These are phyloP conservation scores for Meyerozyma sp. DNA, from an alignment of 1,139 yeast species.

Conservation along the genomic window DNA sequence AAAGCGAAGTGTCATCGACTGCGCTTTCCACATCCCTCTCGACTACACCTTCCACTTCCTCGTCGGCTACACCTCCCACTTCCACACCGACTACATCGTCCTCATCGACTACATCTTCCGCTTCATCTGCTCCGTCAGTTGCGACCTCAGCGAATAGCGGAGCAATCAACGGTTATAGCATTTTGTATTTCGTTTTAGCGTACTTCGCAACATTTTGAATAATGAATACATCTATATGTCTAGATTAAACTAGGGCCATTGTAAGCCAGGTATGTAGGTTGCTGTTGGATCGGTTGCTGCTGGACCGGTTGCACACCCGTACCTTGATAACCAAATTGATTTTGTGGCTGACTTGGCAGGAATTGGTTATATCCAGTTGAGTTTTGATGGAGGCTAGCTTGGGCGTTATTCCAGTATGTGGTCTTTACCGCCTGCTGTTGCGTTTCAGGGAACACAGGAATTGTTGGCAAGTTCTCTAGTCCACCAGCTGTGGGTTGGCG, in stretches of 20 bases:
- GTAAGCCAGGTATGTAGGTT: conserved; percentile 8
- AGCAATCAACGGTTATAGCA: not conserved
- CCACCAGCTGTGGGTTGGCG: conserved; percentile 67
- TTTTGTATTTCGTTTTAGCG: not conserved
- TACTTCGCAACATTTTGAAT: not conserved
- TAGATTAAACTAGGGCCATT: conserved; percentile 21
- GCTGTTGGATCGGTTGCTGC: conserved; percentile 5
- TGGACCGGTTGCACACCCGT: conserved; percentile 2
- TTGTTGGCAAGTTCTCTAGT: conserved; percentile 53
- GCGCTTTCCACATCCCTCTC: no score
- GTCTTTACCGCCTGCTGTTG: conserved; percentile 37
- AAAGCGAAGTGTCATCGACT: no score
- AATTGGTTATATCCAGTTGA: conserved; percentile 6
- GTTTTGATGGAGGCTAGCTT: conserved; percentile 12
- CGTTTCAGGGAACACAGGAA: conserved; percentile 64
- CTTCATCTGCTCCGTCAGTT: not conserved
- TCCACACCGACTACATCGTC: no score
- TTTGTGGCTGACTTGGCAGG: conserved; percentile 1
- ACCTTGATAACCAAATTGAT: not conserved
- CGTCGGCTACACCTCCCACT: no score
- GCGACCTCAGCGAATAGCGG: not conserved
- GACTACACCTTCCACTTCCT: no score
- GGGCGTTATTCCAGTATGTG: conserved; percentile 32
- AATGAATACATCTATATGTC: not conserved
- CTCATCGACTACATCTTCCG: no score